Base-by-base conservation (phyloP, 139 green algal species). In the Coelastrella sp. region DNA sequence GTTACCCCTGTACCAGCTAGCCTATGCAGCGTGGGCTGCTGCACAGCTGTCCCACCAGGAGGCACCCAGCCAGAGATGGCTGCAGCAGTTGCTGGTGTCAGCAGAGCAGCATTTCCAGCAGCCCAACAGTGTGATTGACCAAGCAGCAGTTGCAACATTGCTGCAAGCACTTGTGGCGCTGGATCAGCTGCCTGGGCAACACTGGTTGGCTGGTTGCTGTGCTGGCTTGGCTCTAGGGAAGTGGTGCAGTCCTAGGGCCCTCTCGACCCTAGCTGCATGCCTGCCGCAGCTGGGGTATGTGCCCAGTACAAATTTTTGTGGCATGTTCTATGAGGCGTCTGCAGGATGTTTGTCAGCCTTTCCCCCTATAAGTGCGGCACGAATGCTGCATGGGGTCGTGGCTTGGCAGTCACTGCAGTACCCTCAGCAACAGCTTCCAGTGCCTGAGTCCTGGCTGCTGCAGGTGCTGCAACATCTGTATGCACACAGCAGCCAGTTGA, bases 331-430 rank as follows among this genome's bases (percentile, higher is more conserved):
- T 60, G 73, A 24, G 56, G 85, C 73, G 6, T 56, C 56, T 25
- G 73, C 58, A 63, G 59, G 10, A 19, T 20, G 19, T 8, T 60
- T 90, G 73, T 25, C 58, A 49, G 59, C n/a, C 8, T 84, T 90
- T 12, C 85, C 85, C 11, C 56, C 57, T 14, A 63, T 90, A 25
- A 90, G 85, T 76, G 14, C 82, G 7, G 85, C 85, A 61, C 58
- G 85, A 9, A 90, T 84, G 73, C 74, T 90, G 22, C 85, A 90
- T 75, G 85, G 85, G 10, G 85, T 78, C 7, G 63, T 68, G 7
- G 73, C 58, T 5, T 90, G 85, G 74, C 59, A 24, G 14, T 73
- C 74, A 7, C 49, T 65, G 66, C 83, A 88, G 84, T 49, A 88
- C 66, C 84, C 80, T 66, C 82, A 79, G 82, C 65, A 56, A 27